A percentile compares a stretch with the other conserved stretches of the same genome.
Conservation (phyloP, 352 stramenopile species). For the Pythium graminicola region DNA sequence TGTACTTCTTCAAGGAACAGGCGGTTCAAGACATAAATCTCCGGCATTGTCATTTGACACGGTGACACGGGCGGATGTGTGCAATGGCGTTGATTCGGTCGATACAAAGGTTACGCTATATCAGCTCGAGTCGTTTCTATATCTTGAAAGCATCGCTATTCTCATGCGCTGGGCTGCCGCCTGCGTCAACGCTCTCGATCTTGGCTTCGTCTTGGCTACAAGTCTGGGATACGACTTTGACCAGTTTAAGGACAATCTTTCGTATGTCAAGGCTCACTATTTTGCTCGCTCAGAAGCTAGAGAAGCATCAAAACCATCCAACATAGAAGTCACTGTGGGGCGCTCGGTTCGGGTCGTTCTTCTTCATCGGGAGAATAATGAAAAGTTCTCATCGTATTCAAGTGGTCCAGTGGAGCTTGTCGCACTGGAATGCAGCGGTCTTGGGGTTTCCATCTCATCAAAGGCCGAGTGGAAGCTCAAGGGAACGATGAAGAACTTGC, state of each 20-base stretch:
- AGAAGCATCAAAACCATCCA: constrained; percentile 17
- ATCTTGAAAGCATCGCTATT: constrained; percentile 40
- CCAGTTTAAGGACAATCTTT: constrained; percentile 50
- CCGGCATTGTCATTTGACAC: constrained; percentile 35
- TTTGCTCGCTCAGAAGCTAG: constrained; percentile 14
- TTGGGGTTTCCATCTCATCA: constrained; percentile 5
- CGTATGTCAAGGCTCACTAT: constrained; percentile 31
- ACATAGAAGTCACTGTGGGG: constrained; percentile 17
- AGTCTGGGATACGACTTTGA: constrained; percentile 52
- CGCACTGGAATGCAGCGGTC: constrained; percentile 17
- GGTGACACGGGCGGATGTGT: neutral
- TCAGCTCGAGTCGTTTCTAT: constrained; percentile 34
- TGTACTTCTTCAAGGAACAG: constrained; percentile 31
- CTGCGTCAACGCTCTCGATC: constrained; percentile 40
- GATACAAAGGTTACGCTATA: constrained; percentile 22
- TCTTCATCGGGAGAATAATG: constrained; percentile 23
- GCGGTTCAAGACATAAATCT: constrained; percentile 29
- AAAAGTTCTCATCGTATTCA: constrained; percentile 2
- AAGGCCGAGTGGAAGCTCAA: constrained; percentile 33
- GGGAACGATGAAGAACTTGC: constrained; percentile 59
- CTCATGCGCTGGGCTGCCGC: constrained; percentile 32
- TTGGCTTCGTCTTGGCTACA: constrained; percentile 64
- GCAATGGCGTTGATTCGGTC: neutral
- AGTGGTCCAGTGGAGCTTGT: constrained; percentile 18
- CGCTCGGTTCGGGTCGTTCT: constrained; percentile 21